Percentiles rank a stretch among this genome's conserved stretches.
phyloP scores from a whole-genome alignment of 192 early-diverging fungal genomes.

The Entophlyctis luteolus region DNA sequence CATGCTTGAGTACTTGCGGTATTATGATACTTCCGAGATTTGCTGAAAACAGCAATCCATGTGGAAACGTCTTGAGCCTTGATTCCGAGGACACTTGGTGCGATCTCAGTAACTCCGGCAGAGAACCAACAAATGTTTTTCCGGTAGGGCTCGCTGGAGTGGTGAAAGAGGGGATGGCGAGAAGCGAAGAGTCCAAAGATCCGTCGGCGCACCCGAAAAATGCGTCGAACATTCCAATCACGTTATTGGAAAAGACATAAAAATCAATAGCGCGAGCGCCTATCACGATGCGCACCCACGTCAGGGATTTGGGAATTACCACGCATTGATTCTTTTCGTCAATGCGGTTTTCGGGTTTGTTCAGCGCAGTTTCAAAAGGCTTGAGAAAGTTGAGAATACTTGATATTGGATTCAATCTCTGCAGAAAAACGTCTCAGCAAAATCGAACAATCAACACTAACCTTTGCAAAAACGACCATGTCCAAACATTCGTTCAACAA shows the following conservation, averaged over 20 bases:
- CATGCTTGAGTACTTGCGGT: background rate
- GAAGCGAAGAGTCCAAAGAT: background rate
- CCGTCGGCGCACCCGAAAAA: constrained; percentile 1
- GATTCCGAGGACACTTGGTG: background rate
- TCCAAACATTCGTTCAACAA: constrained; percentile 22
- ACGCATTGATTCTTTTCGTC: background rate
- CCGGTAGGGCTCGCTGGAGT: background rate
- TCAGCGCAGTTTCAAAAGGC: background rate
- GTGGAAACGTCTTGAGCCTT: background rate
- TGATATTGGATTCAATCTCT: background rate
- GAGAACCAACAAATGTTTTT: background rate
- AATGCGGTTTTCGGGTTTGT: background rate
- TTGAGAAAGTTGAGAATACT: background rate
- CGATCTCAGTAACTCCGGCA: background rate
- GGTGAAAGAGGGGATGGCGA: constrained; percentile 1
- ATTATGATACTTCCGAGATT: background rate
- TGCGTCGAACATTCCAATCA: background rate
- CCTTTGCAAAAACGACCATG: constrained; percentile 20
- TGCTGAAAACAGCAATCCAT: background rate
- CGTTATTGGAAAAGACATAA: constrained; percentile 19
- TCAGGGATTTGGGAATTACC: background rate
- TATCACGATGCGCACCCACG: constrained; percentile 2
- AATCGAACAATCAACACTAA: background rate
- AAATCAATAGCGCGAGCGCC: background rate
- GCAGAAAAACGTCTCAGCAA: background rate